Percentiles rank a stretch among this genome's conserved stretches.
phyloP scores from a whole-genome alignment of 2,329 filamentous ascomycete genomes.

The Sphaerulina musiva region DNA sequence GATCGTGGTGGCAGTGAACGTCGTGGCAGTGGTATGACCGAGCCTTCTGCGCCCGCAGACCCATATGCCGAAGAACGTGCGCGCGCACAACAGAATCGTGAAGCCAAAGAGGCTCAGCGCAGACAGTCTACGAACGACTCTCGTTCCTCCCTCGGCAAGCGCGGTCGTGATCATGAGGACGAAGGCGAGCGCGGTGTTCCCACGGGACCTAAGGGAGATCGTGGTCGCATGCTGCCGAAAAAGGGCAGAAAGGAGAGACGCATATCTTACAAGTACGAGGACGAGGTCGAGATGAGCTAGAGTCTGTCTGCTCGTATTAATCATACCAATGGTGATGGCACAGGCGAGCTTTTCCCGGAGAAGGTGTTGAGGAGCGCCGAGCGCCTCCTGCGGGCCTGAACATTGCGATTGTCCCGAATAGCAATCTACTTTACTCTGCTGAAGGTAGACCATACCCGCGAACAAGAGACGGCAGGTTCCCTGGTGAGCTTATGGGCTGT shows the following conservation, averaged over 20 bases:
- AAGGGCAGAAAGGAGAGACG: conserved; percentile 45
- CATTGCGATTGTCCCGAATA: background rate
- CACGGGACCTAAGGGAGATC: conserved; percentile 47
- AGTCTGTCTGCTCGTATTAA: background rate
- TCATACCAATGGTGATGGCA: background rate
- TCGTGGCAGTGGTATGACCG: conserved; percentile 3
- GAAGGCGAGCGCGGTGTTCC: conserved; percentile 20
- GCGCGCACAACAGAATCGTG: conserved; percentile 37
- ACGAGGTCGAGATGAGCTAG: conserved; percentile 14
- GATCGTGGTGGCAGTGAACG: conserved; percentile 15
- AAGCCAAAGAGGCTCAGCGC: conserved; percentile 62
- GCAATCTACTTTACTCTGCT: background rate
- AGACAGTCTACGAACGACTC: conserved; percentile 45
- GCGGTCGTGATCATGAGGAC: conserved; percentile 23
- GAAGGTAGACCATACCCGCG: too few species aligned
- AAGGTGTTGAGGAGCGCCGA: too few species aligned
- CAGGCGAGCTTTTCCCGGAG: background rate
- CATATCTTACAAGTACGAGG: conserved; percentile 45
- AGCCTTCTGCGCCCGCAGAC: conserved; percentile 21
- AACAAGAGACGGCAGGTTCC: too few species aligned
- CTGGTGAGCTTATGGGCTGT: too few species aligned
- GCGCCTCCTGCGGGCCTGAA: background rate
- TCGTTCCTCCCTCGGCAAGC: conserved; percentile 32
- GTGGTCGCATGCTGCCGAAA: conserved; percentile 40
- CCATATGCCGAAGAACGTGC: conserved; percentile 33